Evolutionary conservation across 345 rosid genomes (phyloP).

Genomic region (Linum lewisii): DNA sequence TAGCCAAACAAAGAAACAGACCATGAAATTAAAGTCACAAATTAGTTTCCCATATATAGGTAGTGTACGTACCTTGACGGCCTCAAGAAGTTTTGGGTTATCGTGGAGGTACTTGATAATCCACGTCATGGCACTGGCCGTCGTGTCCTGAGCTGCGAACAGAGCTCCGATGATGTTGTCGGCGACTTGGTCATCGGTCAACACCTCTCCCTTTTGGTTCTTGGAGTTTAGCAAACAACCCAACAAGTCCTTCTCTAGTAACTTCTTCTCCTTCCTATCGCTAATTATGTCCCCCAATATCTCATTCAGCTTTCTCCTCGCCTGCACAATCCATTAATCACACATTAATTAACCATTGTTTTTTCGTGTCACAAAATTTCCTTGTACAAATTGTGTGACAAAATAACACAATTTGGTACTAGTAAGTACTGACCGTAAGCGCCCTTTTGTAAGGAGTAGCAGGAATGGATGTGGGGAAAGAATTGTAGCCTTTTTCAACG

Average conservation of each 20-base stretch:
- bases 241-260: neutral
- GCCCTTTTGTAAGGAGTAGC: slow-evolving; percentile 74
- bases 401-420: too few species aligned
- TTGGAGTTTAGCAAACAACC: neutral
- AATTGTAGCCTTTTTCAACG: slow-evolving; percentile 77
- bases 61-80: slow-evolving; percentile 42
- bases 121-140: slow-evolving; percentile 77
- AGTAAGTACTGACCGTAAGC: slow-evolving; percentile 28
- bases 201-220: neutral
- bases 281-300: neutral
- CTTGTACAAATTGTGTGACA: too few species aligned
- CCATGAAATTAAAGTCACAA: neutral
- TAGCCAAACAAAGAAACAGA: neutral
- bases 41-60: neutral
- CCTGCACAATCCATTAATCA: neutral
- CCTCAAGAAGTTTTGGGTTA: slow-evolving; percentile 53
- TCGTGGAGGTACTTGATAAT: slow-evolving; percentile 66
- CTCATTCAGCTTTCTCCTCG: slow-evolving; percentile 1
- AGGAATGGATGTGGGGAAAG: slow-evolving; percentile 65
- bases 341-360: too few species aligned
- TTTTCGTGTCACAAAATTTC: too few species aligned
- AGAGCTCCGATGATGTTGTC: neutral
- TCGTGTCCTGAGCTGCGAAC: slow-evolving; percentile 9
- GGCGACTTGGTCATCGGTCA: neutral
- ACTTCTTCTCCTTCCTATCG: slow-evolving; percentile 4